Evolutionary conservation across 148 eudicot genomes (phyloP).

Genomic region (Cornus suecica): DNA sequence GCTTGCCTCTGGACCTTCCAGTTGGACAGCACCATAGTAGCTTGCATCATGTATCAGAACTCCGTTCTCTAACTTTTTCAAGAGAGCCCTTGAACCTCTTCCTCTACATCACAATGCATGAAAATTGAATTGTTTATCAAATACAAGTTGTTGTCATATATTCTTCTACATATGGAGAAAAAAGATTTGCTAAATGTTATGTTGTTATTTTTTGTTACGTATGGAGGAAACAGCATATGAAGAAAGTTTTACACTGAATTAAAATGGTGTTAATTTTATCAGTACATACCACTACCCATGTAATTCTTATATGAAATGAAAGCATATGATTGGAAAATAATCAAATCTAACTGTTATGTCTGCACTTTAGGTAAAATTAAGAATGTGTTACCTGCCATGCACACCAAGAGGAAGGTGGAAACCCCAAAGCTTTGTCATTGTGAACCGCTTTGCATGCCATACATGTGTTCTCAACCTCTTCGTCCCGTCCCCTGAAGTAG

Average conservation of each 20-base stretch:
- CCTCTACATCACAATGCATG: constrained; percentile 44
- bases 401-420: constrained; percentile 71
- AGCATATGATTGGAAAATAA: too few species aligned
- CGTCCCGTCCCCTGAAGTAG: constrained; percentile 63
- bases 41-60: constrained; percentile 33
- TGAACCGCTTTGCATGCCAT: constrained; percentile 77
- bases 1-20: constrained; percentile 84
- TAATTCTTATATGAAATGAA: too few species aligned
- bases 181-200: too few species aligned
- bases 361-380: too few species aligned
- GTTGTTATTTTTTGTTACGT: too few species aligned
- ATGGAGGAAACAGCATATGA: too few species aligned
- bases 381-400: constrained; percentile 62
- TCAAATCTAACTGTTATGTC: too few species aligned
- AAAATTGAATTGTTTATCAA: background rate
- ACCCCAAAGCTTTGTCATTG: constrained; percentile 47
- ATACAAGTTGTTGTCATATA: background rate
- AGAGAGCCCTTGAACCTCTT: constrained; percentile 84
- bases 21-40: constrained; percentile 59
- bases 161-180: background rate
- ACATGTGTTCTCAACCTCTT: constrained; percentile 86
- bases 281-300: too few species aligned
- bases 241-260: too few species aligned
- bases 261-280: too few species aligned
- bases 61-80: constrained; percentile 67